These are phyloP conservation scores for Nyssa sinensis DNA, from an alignment of 148 eudicot genomes.

Conservation along the genomic window DNA sequence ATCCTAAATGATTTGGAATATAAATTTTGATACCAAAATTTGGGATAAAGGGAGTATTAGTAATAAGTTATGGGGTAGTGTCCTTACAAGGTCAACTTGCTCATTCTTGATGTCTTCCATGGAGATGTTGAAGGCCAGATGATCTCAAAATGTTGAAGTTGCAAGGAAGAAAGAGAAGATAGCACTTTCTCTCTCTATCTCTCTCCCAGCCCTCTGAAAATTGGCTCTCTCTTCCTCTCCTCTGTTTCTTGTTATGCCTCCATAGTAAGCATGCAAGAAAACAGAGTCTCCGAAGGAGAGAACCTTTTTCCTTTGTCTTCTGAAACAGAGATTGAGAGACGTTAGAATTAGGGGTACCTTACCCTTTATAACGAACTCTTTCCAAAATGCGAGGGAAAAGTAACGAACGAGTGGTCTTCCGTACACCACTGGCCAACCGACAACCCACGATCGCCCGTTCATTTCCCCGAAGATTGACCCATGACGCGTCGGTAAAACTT, in stretches of 20 bases:
- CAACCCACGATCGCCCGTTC: background rate
- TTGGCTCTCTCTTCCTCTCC: background rate
- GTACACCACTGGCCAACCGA: background rate
- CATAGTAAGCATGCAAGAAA: background rate
- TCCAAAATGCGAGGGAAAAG: background rate
- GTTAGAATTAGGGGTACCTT: background rate
- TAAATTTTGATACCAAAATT: too few species aligned
- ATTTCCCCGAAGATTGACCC: background rate
- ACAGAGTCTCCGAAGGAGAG: background rate
- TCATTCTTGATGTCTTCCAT: constrained; percentile 19
- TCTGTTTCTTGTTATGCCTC: background rate
- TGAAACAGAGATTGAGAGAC: too few species aligned
- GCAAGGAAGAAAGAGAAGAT: background rate
- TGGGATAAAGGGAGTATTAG: too few species aligned
- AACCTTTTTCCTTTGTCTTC: too few species aligned
- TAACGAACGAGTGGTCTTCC: background rate
- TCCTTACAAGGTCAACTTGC: constrained; percentile 14
- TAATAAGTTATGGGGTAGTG: background rate
- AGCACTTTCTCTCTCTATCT: background rate
- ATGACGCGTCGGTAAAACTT: background rate
- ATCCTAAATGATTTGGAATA: too few species aligned
- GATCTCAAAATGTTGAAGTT: background rate
- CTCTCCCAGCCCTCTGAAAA: background rate
- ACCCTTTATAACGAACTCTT: background rate
- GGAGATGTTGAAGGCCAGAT: background rate